Base-by-base conservation (phyloP, 768 basidiomycete species). In the Cubamyces sp. region DNA sequence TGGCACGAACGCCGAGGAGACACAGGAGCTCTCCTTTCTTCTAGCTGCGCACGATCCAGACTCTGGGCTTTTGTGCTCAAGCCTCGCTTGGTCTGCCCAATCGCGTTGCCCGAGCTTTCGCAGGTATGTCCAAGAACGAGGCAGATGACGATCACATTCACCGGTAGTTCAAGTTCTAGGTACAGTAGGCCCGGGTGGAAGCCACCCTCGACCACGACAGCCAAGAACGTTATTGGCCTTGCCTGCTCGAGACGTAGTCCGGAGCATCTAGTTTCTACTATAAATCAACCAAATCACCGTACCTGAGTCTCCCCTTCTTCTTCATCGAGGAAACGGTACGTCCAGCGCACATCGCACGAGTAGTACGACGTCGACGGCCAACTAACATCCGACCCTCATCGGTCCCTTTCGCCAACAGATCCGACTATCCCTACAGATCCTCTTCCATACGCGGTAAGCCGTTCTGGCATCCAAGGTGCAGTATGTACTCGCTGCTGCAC, bases 391-490 rank as follows among this genome's bases (percentile, higher is more conserved):
- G 50, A 50, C 46, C 21, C 37, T 50, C 47, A 30, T 50, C 57
- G 47, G 25, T 64, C 46, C 34, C 19, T 26, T 40, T 34, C 45
- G 16, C 34, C 11, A 50, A 39, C 57, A 64, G 57, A 59, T 64
- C 41, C 48, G 57, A 55, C 52, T 11, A 16, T 19, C 40, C 30
- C 15, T n/a, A 16, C 19, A 46, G 30, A 42, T 40, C 12, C 11
- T 21, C 19, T 15, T 52, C 48, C 55, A 25, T 25, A 37, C 42
- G 21, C 25, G 61, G 49, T 40, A 54, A 54, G 60, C 40, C 4
- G 23, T 62, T 57, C 37, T 28, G 12, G 54, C 23, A 45, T 23
- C 41, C 43, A 14, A 6, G 5, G 37, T 49, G n/a, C 40, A 41
- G 52, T 34, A 47, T 23, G 14, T 39, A 16, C 25, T 48, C 45